phyloP scores from a whole-genome alignment of 306 rosid species.

The Quercus gilva region DNA sequence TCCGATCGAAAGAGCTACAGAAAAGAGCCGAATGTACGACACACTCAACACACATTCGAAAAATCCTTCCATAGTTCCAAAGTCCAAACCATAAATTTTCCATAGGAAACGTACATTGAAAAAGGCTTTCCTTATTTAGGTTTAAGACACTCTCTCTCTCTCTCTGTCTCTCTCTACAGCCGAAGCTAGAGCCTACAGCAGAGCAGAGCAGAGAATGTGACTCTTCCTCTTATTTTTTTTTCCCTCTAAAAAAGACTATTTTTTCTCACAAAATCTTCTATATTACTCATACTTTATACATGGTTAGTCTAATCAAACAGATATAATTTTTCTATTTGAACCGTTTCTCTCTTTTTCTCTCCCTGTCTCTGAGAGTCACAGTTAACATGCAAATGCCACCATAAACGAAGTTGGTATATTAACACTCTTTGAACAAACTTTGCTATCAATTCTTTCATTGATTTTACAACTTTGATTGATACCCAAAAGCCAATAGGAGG shows the following conservation, averaged over 20 bases:
- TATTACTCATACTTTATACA: neutral
- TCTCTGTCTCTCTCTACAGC: neutral
- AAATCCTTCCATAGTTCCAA: slow-evolving; percentile 5
- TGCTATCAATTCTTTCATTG: slow-evolving; percentile 8
- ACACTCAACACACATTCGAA: slow-evolving; percentile 4
- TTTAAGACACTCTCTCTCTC: neutral
- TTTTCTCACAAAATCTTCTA: slow-evolving; percentile 12
- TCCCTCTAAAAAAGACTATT: slow-evolving; percentile 10
- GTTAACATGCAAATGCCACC: slow-evolving; percentile 45
- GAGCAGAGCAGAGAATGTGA: neutral
- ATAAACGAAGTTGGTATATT: neutral
- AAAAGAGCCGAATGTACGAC: slow-evolving; percentile 8
- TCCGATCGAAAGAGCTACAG: neutral
- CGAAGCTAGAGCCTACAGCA: neutral
- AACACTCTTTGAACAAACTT: slow-evolving; percentile 1
- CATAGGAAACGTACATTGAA: slow-evolving; percentile 1
- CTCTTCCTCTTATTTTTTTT: slow-evolving; percentile 10
- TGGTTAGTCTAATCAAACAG: slow-evolving; percentile 22
- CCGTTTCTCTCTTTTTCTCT: neutral
- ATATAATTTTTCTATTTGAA: slow-evolving; percentile 1
- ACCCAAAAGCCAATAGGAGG: neutral
- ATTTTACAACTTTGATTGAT: slow-evolving; percentile 19
- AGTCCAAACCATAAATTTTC: slow-evolving; percentile 6
- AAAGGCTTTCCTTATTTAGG: neutral
- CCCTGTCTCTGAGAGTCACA: slow-evolving; percentile 23